Evolutionary conservation across 148 eudicot genomes (phyloP).

Genomic region (Diospyros lotus): DNA sequence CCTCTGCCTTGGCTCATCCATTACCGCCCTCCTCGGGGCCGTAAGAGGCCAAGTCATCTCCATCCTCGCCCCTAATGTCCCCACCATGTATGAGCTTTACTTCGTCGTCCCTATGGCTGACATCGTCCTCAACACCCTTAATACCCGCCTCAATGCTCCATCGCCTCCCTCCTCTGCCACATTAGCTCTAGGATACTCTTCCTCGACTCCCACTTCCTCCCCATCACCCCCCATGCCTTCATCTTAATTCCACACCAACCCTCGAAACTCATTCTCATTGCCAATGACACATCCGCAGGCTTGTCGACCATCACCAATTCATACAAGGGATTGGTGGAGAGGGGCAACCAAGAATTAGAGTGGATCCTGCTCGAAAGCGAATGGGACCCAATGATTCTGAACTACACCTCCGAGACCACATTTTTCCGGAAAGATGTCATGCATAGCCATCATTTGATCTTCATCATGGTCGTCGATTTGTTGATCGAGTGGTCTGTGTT

Average conservation of each 20-base stretch:
- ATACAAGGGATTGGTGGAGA: constrained; percentile 1
- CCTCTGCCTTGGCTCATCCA: not conserved
- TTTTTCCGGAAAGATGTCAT: constrained; percentile 7
- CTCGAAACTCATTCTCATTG: not conserved
- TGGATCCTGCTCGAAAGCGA: constrained; percentile 1
- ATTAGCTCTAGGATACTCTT: constrained; percentile 7
- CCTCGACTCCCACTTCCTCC: not conserved
- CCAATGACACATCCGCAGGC: no score
- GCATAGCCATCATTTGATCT: constrained; percentile 6
- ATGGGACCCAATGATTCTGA: constrained; percentile 11
- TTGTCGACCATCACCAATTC: no score
- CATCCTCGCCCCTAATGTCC: not conserved
- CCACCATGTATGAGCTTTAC: no score
- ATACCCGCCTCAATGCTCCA: constrained; percentile 10
- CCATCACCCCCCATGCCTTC: not conserved
- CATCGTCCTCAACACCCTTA: not conserved
- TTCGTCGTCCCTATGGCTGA: no score
- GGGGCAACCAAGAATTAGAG: not conserved
- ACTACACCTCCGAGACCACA: constrained; percentile 19
- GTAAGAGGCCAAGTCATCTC: not conserved
- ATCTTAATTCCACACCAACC: not conserved
- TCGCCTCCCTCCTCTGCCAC: constrained; percentile 7
- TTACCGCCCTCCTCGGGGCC: not conserved
- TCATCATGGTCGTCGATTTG: not conserved
- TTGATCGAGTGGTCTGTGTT: constrained; percentile 7